phyloP scores from a whole-genome alignment of 495 filamentous ascomycete species.

The Sordaria brevicollis region DNA sequence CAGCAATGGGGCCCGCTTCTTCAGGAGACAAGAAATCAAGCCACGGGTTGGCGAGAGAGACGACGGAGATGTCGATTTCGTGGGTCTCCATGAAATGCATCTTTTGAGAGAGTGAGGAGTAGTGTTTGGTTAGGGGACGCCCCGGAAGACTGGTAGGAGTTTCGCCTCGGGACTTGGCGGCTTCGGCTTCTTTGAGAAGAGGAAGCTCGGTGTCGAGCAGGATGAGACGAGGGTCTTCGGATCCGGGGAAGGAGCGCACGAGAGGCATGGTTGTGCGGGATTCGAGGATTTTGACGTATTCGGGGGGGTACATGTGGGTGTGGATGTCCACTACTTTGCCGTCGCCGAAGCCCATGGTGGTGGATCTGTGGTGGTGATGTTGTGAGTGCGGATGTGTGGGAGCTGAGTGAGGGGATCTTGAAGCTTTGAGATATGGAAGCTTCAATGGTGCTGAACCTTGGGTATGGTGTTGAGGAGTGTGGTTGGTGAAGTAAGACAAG shows the following conservation, averaged over 20 bases:
- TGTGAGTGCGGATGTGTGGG: not conserved
- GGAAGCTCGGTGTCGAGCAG: conserved; percentile 62
- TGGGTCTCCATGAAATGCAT: conserved; percentile 82
- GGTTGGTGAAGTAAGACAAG: not conserved
- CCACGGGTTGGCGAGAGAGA: conserved; percentile 94
- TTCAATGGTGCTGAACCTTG: not conserved
- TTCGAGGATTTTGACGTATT: conserved; percentile 72
- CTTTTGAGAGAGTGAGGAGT: conserved; percentile 61
- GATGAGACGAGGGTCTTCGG: conserved; percentile 58
- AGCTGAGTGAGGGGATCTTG: not conserved
- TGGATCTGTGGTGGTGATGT: not conserved
- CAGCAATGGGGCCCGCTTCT: conserved; percentile 52
- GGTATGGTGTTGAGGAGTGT: not conserved
- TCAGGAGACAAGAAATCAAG: conserved; percentile 67
- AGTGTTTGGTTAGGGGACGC: conserved; percentile 66
- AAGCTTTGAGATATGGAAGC: not conserved
- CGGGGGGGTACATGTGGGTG: conserved; percentile 86
- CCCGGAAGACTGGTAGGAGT: conserved; percentile 32
- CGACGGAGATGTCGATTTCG: conserved; percentile 67
- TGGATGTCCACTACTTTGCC: conserved; percentile 70
- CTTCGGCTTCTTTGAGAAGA: conserved; percentile 41
- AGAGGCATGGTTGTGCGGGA: conserved; percentile 69
- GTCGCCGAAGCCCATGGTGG: not conserved
- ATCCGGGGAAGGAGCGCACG: conserved; percentile 55
- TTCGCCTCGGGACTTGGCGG: not conserved